Base-by-base conservation (phyloP, 2,329 filamentous ascomycete species). In the Chaetothyriales sp. region DNA sequence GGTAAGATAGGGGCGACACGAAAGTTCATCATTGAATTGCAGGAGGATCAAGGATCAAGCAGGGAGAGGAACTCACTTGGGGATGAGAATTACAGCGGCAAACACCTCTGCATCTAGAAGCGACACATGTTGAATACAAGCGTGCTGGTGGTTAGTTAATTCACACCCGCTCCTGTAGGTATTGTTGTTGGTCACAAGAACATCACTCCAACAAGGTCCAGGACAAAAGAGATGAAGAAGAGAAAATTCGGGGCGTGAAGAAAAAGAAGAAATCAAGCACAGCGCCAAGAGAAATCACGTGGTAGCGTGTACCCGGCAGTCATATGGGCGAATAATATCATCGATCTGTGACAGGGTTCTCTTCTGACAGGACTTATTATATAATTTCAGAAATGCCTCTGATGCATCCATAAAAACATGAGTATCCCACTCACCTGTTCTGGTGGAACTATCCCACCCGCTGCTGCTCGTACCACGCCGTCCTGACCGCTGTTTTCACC, bases 1-100 rank as follows among this genome's bases (percentile, higher is more conserved):
- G 65, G 73, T 78, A 69, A 70, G 76, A 78, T 78, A 78, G 76
- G 76, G 76, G 76, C 76, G 76, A 79, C 75, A 78, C 73, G 68
- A 66, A 68, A 59, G 69, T 72, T 78, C 76, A 78, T 79, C 75
- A 75, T 71, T 58, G 57, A 62, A 65, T 55, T 44, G 18, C 36
- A 50, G 49, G n/a, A 55, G 32, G 45, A 46, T 49, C 46, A 56
- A 55, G 32, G 45, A 46, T 49, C 46, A 56, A 58, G 36, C 5
- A 10, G 43, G 43, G 28, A 15, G 51, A 44, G 39, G 15, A 12
- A 47, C 32, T 15, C 10, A 39, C 32, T 39, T 5, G 28, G 4
- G 10, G 32, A 15, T 39, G 12, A 15, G 4, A 15, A 12, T 4
- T 5, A 5, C 32, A 15, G 32, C 32, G 12, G 32, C 9, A 15